A percentile compares a stretch with the other conserved stretches of the same genome.
These are phyloP conservation scores for Neurospora crassa DNA, from an alignment of 2,329 filamentous ascomycete species.

Conservation along the genomic window DNA sequence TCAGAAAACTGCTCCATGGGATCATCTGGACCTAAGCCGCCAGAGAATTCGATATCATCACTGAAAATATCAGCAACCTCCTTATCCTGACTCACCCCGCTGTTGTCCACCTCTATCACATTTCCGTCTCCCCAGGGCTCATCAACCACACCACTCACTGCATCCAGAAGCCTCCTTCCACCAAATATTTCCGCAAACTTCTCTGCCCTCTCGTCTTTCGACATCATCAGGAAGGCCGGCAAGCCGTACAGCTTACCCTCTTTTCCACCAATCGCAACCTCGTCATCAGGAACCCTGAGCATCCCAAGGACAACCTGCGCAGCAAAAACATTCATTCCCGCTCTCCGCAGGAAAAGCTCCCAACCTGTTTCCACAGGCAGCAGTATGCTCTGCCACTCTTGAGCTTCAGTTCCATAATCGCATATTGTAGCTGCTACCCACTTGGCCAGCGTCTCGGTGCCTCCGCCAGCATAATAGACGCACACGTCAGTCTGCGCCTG, in stretches of 20 bases:
- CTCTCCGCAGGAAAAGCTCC: constrained; percentile 57
- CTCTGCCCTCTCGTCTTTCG: constrained; percentile 33
- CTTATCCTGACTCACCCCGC: constrained; percentile 5
- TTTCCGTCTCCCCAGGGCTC: constrained; percentile 29
- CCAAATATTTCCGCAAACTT: constrained; percentile 45
- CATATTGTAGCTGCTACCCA: constrained; percentile 47
- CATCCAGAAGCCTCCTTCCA: constrained; percentile 40
- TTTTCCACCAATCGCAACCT: constrained; percentile 7
- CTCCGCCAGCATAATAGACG: constrained; percentile 40
- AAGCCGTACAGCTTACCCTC: constrained; percentile 30
- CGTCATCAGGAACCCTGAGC: constrained; percentile 28
- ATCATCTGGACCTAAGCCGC: not conserved
- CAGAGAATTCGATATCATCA: not conserved
- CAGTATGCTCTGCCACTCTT: constrained; percentile 22
- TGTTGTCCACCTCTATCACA: constrained; percentile 15
- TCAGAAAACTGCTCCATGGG: not conserved
- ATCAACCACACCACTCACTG: constrained; percentile 43
- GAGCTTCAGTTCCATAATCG: constrained; percentile 28
- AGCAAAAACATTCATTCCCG: constrained; percentile 62
- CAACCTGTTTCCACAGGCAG: constrained; percentile 52
- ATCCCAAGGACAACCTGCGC: constrained; percentile 52
- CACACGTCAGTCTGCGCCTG: constrained; percentile 23
- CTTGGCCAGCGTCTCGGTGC: constrained; percentile 36
- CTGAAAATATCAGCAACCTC: constrained; percentile 3
- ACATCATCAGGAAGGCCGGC: constrained; percentile 48